Evolutionary conservation across 495 filamentous ascomycete species (phyloP), one percentile per base, ranked within the genome.

Genomic region (Penicillium alfredii): DNA sequence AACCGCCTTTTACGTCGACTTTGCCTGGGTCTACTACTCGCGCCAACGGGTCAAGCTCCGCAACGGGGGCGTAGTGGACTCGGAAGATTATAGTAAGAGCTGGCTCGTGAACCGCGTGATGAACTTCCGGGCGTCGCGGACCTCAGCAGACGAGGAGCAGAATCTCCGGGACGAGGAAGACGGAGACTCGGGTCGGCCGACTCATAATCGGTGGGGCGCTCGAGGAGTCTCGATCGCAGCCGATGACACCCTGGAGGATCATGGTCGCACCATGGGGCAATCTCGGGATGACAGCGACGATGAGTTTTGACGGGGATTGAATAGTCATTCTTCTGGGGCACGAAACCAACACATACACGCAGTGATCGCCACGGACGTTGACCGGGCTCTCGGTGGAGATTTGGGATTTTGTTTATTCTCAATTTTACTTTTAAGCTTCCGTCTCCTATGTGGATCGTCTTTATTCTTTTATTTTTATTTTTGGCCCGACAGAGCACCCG

Each of bases 1-100:
- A 64, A 96, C 90, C 0, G 77, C 80, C 2, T 76, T 97, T 34
- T 96, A 97, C 56, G 54, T 88, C 45, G 93, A 98, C 58, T 98
- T 98, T 55, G 87, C 84, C 15, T 96, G 89, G 88, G 87, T 98
- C 1, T 98, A 98, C 67, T 95, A 83, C 66, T 81, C 81, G 3
- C 73, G 92, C 22, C 93, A 97, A 64, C 76, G 87, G 21, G 89
- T 98, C 49, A 96, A 96, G 76, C 80, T 98, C 4, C 75, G 92
- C 28, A 80, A 81, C 41, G 90, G 90, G 38, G 88, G 86, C 3
- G 73, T 97, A 11, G 86, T 98, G n/a, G 92, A 98, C 53, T 81
- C 80, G 4, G 90, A 96, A 28, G 92, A 98, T 56, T 72, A 90
- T 35, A 69, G 79, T 21, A 78, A 82, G 30, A 85, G 88, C 36